Base-by-base conservation (phyloP, 768 basidiomycete species). In the Lactarius hengduanensis region DNA sequence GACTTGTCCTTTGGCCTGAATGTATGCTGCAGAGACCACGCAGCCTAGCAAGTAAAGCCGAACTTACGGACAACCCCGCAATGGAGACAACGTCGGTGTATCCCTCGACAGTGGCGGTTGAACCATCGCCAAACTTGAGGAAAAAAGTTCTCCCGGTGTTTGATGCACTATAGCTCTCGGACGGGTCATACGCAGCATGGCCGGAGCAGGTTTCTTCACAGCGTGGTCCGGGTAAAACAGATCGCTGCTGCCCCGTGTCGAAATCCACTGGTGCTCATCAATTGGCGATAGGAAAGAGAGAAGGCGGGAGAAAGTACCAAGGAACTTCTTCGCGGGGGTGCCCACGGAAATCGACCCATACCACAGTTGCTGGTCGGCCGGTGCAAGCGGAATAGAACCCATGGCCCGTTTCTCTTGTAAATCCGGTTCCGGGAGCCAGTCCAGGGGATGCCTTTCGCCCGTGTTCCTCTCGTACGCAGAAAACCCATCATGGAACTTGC, bases 101-200 rank as follows among this genome's bases (percentile, higher is more conserved):
- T n/a, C 80, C 74, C 13, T 75, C 70, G 26, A 84, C 86, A 1
- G 71, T 61, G 3, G 82, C 82, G 5, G 76, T 73, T 1, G 79
- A 80, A 4, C 83, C 83, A 67, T 86, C 84, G 36, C 81, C 84
- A 68, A 81, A 85, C 16, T 73, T 65, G 62, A 86, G 78, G 20
- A 69, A 72, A 71, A 84, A 84, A 2, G 69, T 72, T 61, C 73
- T 67, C n/a, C 72, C 58, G 4, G 73, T 64, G 60, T 77, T 72
- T 9, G 61, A 57, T 1, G 83, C 76, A 4, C 82, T 80, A 1
- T 78, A 75, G 63, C 80, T 81, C 9, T 70, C 64, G 50, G 68
- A 30, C 4, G 81, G 75, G 66, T 80, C 67, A 70, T 80, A 83
- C 9, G 73, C 34, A 20, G 72, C 74, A 62, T 82, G 81, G 5